phyloP scores from a whole-genome alignment of 2,329 filamentous ascomycete genomes.

The Penicillium sp. region DNA sequence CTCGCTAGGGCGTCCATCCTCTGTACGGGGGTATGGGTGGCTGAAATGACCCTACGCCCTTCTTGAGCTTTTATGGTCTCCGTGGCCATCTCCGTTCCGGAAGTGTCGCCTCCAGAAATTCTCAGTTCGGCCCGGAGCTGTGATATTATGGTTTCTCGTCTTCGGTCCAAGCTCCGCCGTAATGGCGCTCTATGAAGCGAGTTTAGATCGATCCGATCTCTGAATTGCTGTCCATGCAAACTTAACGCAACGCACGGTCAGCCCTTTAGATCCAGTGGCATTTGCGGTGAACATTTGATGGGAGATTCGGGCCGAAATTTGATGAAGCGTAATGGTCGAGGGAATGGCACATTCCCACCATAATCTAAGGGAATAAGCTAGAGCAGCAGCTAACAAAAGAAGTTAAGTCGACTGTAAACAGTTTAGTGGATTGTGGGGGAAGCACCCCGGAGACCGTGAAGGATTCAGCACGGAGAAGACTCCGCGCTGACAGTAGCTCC shows the following conservation, averaged over 20 bases:
- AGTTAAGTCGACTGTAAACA: conserved; percentile 1
- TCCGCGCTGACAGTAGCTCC: conserved; percentile 14
- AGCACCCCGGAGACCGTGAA: conserved; percentile 11
- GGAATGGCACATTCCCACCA: background rate
- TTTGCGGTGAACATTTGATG: background rate
- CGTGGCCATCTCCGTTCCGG: background rate
- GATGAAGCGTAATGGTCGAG: background rate
- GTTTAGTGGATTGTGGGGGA: conserved; percentile 20
- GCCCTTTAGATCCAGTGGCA: background rate
- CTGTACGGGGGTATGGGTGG: background rate
- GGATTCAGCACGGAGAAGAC: conserved; percentile 20
- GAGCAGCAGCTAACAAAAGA: background rate
- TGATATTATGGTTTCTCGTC: background rate
- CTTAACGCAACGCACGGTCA: conserved; percentile 1
- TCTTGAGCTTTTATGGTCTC: background rate
- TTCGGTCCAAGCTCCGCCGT: background rate
- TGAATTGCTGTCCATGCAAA: background rate
- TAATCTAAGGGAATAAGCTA: background rate
- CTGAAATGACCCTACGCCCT: background rate
- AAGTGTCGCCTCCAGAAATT: background rate
- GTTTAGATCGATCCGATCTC: background rate
- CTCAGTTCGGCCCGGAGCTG: conserved; percentile 1
- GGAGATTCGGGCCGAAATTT: background rate
- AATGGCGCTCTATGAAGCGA: background rate
- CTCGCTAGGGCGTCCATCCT: background rate